These are phyloP conservation scores for Neurospora sp. DNA, from an alignment of 495 filamentous ascomycete genomes.

Conservation along the genomic window DNA sequence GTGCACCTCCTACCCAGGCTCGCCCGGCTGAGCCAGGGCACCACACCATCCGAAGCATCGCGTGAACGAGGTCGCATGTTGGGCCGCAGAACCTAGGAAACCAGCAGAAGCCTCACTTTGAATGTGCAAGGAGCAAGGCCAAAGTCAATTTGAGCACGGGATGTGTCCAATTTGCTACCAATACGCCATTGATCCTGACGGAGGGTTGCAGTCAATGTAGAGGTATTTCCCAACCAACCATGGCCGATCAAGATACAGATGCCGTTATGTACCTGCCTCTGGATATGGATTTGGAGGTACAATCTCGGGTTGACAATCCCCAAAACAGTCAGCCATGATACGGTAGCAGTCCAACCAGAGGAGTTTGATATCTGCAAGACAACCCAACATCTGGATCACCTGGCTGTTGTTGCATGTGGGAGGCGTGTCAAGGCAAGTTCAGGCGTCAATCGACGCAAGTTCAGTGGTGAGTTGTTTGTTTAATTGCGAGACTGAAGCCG, in stretches of 20 bases:
- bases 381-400: conserved; percentile 12
- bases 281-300: neutral
- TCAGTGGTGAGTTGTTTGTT: neutral
- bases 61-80: conserved; percentile 12
- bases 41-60: neutral
- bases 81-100: conserved; percentile 15
- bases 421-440: conserved; percentile 3
- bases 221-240: neutral
- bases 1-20: neutral
- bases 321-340: conserved; percentile 4
- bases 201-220: neutral
- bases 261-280: neutral
- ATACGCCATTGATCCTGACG: neutral
- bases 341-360: neutral
- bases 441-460: conserved; percentile 19
- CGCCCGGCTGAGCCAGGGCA: neutral
- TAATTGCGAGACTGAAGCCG: neutral
- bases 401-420: conserved; percentile 1
- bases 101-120: conserved; percentile 10
- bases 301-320: conserved; percentile 12
- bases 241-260: neutral
- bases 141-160: neutral
- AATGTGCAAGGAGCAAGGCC: neutral
- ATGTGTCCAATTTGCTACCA: neutral
- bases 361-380: conserved; percentile 15